Conservation (phyloP, 2,329 filamentous ascomycete species). For the Beauveria bassiana region DNA sequence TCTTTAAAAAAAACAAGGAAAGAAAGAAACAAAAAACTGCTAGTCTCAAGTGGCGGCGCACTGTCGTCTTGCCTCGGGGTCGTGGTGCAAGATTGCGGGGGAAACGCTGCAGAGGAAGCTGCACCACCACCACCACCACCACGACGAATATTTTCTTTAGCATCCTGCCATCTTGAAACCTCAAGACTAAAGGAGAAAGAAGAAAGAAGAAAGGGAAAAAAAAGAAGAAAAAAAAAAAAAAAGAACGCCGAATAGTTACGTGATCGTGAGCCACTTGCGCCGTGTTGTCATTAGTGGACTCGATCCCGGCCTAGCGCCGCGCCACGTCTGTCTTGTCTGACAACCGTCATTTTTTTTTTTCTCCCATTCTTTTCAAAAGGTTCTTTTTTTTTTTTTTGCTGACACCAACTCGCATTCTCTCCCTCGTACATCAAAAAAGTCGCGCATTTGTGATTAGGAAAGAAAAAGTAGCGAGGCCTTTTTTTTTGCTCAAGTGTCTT, state of each 20-base stretch:
- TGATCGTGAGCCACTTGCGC: neutral
- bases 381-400: neutral
- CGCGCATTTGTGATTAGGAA: too few species aligned
- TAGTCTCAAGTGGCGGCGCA: too few species aligned
- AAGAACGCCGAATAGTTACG: neutral
- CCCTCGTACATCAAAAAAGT: neutral
- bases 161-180: too few species aligned
- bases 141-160: too few species aligned
- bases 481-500: too few species aligned
- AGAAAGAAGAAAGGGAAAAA: neutral
- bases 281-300: neutral
- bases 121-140: too few species aligned
- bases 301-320: neutral
- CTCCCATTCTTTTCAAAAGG: neutral
- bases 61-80: too few species aligned
- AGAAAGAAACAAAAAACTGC: too few species aligned
- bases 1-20: fast-evolving
- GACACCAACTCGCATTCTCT: neutral
- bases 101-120: too few species aligned
- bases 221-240: neutral
- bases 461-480: too few species aligned
- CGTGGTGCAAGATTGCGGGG: too few species aligned
- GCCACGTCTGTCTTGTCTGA: neutral
- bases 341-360: neutral
- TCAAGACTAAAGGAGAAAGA: neutral